Evolutionary conservation across 2,329 filamentous ascomycete genomes (phyloP), one percentile per base, ranked within the genome.

Genomic region (Fusarium virguliforme): DNA sequence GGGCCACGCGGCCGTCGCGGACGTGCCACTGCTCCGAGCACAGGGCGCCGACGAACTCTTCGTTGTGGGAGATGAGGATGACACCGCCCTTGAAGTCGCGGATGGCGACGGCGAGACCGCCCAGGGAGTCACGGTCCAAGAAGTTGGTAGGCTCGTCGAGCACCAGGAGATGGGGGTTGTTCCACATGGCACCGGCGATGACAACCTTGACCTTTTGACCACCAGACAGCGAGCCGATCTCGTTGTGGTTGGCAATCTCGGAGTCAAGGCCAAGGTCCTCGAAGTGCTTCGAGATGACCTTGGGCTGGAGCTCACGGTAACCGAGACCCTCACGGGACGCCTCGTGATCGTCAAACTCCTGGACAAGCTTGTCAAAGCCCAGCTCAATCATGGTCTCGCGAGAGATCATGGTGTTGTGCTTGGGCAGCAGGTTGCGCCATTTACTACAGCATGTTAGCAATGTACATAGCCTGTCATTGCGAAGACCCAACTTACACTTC

Each of bases 191-290:
- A 77, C 94, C 94, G 4, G 94, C 96, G 75, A 99, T 90, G 70
- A 99, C 96, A 53, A 99, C 96, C 88, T 99, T 99, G 85, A 99
- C 96, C 84, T 98, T 98, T 81, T 99, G 96, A 13, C 96, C 96
- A 83, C 96, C 96, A 9, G 95, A 98, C 12, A 99, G 88, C 77
- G 95, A 96, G 70, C 93, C 94, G 76, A 99, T 99, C 83, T 98
- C 92, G 82, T 98, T 98, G 89, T 99, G 96, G 84, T 98, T 97
- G 78, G 96, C 96, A 78, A 99, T 98, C 78, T 99, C 96, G 0
- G 95, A 95, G 80, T 98, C 96, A 56, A 99, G 89, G 65, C 96
- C 96, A 37, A 98, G 88, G 77, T 99, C 96, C 77, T 98, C 95
- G 78, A 99, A 99, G 84, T 99, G 96, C 89, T 98, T 97, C 65